Conservation (phyloP, 176 grass and related monocot genomes). For the Neostapfia colusana region DNA sequence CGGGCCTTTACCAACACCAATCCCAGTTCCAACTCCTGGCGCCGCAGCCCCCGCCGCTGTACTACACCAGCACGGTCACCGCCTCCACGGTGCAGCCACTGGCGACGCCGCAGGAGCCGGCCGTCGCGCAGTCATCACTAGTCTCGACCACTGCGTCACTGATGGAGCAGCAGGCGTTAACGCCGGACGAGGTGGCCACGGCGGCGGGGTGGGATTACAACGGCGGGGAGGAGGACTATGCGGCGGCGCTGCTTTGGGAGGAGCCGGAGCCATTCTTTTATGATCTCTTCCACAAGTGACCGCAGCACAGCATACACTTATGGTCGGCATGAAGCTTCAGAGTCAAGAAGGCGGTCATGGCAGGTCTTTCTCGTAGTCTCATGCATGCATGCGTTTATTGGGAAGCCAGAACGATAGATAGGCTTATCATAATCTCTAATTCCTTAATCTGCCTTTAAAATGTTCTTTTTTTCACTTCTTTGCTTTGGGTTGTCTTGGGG, state of each 20-base stretch:
- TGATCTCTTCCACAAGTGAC: constrained; percentile 58
- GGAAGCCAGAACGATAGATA: constrained; percentile 39
- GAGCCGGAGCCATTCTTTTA: constrained; percentile 64
- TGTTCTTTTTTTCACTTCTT: background rate
- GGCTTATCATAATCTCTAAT: constrained; percentile 26
- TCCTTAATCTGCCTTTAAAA: constrained; percentile 5
- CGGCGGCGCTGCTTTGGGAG: constrained; percentile 66
- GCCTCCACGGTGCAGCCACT: constrained; percentile 44
- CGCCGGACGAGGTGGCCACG: constrained; percentile 12
- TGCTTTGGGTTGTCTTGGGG: background rate
- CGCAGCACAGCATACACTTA: too few relatives aligned
- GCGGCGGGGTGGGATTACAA: constrained; percentile 33
- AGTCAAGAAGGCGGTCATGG: background rate
- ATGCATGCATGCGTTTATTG: constrained; percentile 25
- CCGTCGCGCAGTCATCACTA: background rate
- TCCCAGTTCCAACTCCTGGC: constrained; percentile 26
- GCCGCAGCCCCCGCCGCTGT: background rate
- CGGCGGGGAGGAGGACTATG: constrained; percentile 62
- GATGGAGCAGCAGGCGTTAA: background rate
- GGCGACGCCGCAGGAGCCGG: constrained; percentile 32
- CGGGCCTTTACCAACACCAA: constrained; percentile 11
- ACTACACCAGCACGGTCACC: constrained; percentile 32
- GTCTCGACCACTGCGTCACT: background rate
- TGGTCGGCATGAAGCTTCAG: background rate
- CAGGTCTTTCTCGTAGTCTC: background rate